phyloP scores from a whole-genome alignment of 2,329 filamentous ascomycete species.

The Albophoma yamanashiensis region DNA sequence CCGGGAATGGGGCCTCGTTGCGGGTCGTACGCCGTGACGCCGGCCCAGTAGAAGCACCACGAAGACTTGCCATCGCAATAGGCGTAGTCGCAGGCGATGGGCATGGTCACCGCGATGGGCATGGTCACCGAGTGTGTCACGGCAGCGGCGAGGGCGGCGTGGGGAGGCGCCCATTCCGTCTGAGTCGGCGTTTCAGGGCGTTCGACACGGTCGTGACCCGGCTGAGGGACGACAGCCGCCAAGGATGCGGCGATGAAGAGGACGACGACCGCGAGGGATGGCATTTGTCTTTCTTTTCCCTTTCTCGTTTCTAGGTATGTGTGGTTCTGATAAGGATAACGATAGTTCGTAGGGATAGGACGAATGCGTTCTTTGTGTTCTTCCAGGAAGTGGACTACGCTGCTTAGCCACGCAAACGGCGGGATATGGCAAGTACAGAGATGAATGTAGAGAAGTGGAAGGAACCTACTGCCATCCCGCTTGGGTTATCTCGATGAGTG shows the following conservation, averaged over 20 bases:
- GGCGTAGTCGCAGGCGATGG: slow-evolving; percentile 19
- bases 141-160: neutral
- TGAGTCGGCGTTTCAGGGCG: neutral
- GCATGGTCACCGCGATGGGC: slow-evolving; percentile 5
- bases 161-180: neutral
- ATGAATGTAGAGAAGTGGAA: neutral
- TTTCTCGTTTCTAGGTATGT: neutral
- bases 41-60: slow-evolving; percentile 29
- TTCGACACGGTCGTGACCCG: neutral
- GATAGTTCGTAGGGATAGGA: neutral
- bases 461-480: neutral
- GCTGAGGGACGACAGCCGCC: neutral
- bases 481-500: neutral
- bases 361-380: neutral
- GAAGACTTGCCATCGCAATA: slow-evolving; percentile 23
- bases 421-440: neutral
- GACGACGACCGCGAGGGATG: slow-evolving; percentile 1
- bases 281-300: neutral
- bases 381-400: neutral
- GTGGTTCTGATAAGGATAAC: neutral
- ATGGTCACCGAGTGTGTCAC: slow-evolving; percentile 5
- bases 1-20: slow-evolving; percentile 23
- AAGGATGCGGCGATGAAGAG: slow-evolving; percentile 1
- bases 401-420: neutral
- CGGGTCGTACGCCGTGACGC: slow-evolving; percentile 23